Evolutionary conservation across 495 filamentous ascomycete species (phyloP).

Genomic region (Hypoxylon rickii): DNA sequence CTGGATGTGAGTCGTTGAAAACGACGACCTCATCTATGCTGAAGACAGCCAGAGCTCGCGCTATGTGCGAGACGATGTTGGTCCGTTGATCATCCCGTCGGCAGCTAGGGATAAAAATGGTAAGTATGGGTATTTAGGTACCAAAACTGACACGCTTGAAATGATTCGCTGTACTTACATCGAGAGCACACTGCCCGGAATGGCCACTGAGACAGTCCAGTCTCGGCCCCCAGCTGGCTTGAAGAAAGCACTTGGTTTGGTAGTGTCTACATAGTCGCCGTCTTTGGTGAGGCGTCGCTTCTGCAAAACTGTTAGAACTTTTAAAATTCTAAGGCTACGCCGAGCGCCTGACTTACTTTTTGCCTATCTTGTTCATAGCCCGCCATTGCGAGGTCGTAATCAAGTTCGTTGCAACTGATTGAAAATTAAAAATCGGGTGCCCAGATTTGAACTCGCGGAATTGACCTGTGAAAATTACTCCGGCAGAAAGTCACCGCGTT

Average conservation of each 20-base stretch:
- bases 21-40: constrained; percentile 78
- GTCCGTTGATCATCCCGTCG: constrained; percentile 67
- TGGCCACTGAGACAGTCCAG: constrained; percentile 55
- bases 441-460: not conserved
- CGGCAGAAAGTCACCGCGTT: constrained; percentile 41
- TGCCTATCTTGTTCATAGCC: constrained; percentile 36
- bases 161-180: constrained; percentile 42
- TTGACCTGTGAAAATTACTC: constrained; percentile 13
- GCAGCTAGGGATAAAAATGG: no score
- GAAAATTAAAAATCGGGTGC: not conserved
- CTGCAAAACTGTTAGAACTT: constrained; percentile 24
- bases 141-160: not conserved
- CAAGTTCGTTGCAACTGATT: not conserved
- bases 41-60: constrained; percentile 74
- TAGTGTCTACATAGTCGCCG: constrained; percentile 38
- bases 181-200: constrained; percentile 53
- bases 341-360: constrained; percentile 29
- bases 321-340: no score
- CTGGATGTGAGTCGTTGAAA: constrained; percentile 63
- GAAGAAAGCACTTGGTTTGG: constrained; percentile 43
- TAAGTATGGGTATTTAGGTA: constrained; percentile 6
- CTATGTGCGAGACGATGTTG: constrained; percentile 66
- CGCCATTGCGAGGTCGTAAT: constrained; percentile 27
- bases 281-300: constrained; percentile 49
- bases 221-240: constrained; percentile 43